phyloP scores from a whole-genome alignment of 1,284 basidiomycete species.

The Heterobasidion occidentale region DNA sequence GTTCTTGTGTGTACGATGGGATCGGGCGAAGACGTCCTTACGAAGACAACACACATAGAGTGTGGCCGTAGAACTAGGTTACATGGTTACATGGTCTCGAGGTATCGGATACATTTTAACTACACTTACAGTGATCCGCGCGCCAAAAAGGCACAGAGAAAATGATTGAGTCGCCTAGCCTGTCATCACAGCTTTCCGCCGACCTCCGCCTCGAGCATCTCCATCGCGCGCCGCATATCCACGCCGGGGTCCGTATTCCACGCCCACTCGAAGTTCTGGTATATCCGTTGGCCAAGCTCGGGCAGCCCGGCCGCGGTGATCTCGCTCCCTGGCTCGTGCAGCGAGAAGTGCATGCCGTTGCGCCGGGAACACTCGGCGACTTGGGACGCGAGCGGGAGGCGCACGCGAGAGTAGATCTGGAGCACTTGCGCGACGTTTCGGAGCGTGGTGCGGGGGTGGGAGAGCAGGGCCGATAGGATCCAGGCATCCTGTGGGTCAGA shows the following conservation, averaged over 20 bases:
- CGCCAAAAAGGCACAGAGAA: neutral
- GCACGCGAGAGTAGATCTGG: constrained; percentile 31
- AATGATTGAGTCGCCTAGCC: neutral
- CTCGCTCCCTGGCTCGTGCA: neutral
- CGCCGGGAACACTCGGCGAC: constrained; percentile 22
- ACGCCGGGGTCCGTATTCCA: neutral
- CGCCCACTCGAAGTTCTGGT: neutral
- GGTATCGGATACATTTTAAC: no score
- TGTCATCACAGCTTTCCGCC: neutral
- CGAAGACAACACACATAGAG: no score
- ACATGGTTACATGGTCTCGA: no score
- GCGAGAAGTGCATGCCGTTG: constrained; percentile 15
- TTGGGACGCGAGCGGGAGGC: constrained; percentile 30
- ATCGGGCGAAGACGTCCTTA: no score
- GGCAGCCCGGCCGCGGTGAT: neutral
- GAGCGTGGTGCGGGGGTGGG: constrained; percentile 27
- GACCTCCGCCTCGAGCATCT: neutral
- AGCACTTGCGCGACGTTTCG: constrained; percentile 27
- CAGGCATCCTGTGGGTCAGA: constrained; percentile 26
- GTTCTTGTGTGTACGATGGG: no score
- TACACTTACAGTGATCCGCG: no score
- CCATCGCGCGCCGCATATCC: neutral
- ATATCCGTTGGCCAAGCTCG: neutral
- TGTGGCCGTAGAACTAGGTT: no score
- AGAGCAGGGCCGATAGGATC: constrained; percentile 35